These are phyloP conservation scores for Pleurotus tuber-regium DNA, from an alignment of 768 basidiomycete species.

Conservation along the genomic window DNA sequence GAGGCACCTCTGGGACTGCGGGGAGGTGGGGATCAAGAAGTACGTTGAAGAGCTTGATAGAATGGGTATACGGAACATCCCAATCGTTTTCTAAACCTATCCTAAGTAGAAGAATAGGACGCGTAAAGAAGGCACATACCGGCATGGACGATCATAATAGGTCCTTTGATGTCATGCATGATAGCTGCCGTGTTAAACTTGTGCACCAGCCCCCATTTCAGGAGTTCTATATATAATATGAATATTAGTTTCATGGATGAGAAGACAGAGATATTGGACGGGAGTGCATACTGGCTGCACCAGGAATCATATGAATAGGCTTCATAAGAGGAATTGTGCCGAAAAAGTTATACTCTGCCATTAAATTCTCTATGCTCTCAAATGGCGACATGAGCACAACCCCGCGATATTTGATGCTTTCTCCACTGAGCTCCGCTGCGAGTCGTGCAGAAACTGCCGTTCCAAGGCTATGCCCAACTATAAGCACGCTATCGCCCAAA, in stretches of 20 bases:
- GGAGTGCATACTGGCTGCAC: conserved; percentile 62
- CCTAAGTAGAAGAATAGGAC: neutral
- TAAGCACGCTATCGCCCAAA: conserved; percentile 48
- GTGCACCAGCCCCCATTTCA: conserved; percentile 39
- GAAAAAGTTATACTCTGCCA: conserved; percentile 69
- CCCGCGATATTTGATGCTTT: conserved; percentile 39
- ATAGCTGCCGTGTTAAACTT: conserved; percentile 63
- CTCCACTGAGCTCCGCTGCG: conserved; percentile 43
- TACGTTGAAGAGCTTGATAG: conserved; percentile 66
- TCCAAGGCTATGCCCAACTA: conserved; percentile 88
- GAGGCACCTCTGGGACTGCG: conserved; percentile 26
- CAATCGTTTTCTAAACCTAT: conserved; percentile 52
- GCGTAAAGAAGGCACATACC: neutral
- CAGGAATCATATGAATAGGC: conserved; percentile 68
- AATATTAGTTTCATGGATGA: conserved; percentile 47
- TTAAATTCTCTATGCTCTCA: conserved; percentile 55
- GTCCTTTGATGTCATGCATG: conserved; percentile 62
- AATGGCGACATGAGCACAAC: conserved; percentile 60
- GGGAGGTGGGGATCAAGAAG: conserved; percentile 69
- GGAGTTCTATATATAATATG: conserved; percentile 24
- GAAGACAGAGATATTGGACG: conserved; percentile 21
- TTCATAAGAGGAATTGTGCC: conserved; percentile 70
- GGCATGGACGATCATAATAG: conserved; percentile 76
- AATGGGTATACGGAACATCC: conserved; percentile 77
- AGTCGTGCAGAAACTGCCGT: conserved; percentile 70